Percentiles rank a stretch among this genome's conserved stretches.
These are phyloP conservation scores for Suillus hirtellus DNA, from an alignment of 768 basidiomycete genomes.

Conservation along the genomic window DNA sequence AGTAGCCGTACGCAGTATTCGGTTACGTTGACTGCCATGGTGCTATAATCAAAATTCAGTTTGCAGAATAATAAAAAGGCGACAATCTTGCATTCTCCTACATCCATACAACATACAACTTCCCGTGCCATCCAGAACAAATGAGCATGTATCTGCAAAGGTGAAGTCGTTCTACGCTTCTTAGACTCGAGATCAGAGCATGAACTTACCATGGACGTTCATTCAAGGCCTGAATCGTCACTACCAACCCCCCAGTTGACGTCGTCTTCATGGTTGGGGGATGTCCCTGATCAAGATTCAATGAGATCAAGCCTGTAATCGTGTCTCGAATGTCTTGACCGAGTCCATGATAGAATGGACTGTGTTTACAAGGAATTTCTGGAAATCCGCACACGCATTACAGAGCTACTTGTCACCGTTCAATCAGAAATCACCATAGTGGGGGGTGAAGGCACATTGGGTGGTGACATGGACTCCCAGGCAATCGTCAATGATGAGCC, in stretches of 20 bases:
- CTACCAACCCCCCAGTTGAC: background rate
- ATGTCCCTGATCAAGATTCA: background rate
- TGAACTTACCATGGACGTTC: background rate
- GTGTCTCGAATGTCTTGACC: background rate
- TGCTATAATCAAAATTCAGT: too few relatives aligned
- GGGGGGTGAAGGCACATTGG: background rate
- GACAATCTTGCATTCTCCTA: too few relatives aligned
- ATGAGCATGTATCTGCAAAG: background rate
- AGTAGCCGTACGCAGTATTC: too few relatives aligned
- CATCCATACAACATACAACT: too few relatives aligned
- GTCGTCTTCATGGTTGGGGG: background rate
- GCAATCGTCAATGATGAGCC: background rate
- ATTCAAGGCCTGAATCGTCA: background rate
- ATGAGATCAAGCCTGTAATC: background rate
- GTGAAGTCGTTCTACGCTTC: background rate
- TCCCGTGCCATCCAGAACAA: too few relatives aligned
- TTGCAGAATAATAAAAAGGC: too few relatives aligned
- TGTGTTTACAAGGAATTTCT: background rate
- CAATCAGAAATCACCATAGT: background rate
- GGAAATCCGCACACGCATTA: background rate
- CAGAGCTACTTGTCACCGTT: background rate
- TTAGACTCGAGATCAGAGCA: background rate
- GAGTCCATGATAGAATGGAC: background rate
- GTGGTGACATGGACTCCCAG: background rate
- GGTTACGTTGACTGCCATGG: too few relatives aligned